Evolutionary conservation across 2,329 filamentous ascomycete genomes (phyloP).

Genomic region (Arthroderma sp.): DNA sequence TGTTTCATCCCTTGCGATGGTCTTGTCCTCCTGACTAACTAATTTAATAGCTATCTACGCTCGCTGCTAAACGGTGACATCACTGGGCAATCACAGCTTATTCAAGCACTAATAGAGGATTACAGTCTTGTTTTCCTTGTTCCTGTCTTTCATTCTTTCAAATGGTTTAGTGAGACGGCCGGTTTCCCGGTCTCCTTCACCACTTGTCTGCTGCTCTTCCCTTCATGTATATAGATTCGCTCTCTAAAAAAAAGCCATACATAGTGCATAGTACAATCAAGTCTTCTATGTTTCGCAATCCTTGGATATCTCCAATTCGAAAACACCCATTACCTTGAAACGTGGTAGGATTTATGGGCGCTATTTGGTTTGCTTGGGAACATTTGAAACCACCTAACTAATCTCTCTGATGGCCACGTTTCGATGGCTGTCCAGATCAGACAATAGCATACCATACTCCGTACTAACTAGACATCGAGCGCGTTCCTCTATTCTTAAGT

Average conservation of each 20-base stretch:
- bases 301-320: background rate
- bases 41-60: slow-evolving; percentile 5
- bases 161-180: background rate
- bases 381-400: too few relatives aligned
- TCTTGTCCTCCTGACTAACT: background rate
- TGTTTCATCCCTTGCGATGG: slow-evolving; percentile 7
- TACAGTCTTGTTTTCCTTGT: background rate
- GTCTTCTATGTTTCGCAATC: background rate
- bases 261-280: background rate
- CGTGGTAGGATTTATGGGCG: background rate
- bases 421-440: too few relatives aligned
- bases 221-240: background rate
- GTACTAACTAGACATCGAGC: too few relatives aligned
- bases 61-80: slow-evolving; percentile 5
- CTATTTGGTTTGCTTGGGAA: too few relatives aligned
- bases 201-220: background rate
- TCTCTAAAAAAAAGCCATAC: background rate
- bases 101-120: background rate
- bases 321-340: background rate
- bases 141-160: background rate
- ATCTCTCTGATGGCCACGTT: too few relatives aligned
- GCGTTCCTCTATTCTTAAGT: too few relatives aligned
- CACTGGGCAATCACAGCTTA: background rate
- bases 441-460: too few relatives aligned
- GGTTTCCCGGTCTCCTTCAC: background rate